These are phyloP conservation scores for Fusarium cyanostomum DNA, from an alignment of 2,329 filamentous ascomycete species.

Conservation along the genomic window DNA sequence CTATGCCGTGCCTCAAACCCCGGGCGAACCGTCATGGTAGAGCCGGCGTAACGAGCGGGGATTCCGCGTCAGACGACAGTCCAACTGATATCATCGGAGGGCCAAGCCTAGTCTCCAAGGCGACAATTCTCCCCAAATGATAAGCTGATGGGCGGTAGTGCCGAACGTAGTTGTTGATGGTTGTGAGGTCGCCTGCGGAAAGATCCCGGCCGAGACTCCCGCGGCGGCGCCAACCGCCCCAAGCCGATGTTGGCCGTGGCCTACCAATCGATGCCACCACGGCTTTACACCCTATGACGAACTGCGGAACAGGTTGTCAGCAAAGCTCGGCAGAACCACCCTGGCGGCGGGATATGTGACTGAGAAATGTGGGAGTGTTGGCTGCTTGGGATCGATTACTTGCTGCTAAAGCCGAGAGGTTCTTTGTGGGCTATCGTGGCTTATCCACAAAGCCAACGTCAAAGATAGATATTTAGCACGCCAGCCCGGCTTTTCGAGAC, in stretches of 20 bases:
- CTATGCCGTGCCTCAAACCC: conserved; percentile 27
- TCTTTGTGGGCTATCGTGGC: conserved; percentile 14
- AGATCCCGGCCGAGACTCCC: conserved; percentile 40
- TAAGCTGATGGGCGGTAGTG: conserved; percentile 35
- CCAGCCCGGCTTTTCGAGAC: conserved; percentile 8
- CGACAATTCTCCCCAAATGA: conserved; percentile 19
- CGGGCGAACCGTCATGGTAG: conserved; percentile 28
- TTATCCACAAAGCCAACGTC: conserved; percentile 20
- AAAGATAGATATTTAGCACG: conserved; percentile 29
- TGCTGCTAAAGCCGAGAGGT: conserved; percentile 35
- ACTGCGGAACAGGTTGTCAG: conserved; percentile 36
- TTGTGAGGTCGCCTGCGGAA: conserved; percentile 44
- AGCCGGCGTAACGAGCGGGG: conserved; percentile 39
- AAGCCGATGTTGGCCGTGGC: conserved; percentile 54
- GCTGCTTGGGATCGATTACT: conserved; percentile 8
- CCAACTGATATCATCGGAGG: conserved; percentile 42
- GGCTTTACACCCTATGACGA: conserved; percentile 25
- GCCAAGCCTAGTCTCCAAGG: conserved; percentile 15
- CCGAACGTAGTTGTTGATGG: conserved; percentile 33
- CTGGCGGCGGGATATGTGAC: conserved; percentile 13
- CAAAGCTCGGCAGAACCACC: conserved; percentile 25
- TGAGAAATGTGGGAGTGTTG: conserved; percentile 13
- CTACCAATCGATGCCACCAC: conserved; percentile 14
- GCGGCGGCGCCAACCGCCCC: conserved; percentile 49
- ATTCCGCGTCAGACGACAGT: conserved; percentile 37